Conservation (phyloP, 2,329 filamentous ascomycete genomes). For the Verticillium zaregamsianum region DNA sequence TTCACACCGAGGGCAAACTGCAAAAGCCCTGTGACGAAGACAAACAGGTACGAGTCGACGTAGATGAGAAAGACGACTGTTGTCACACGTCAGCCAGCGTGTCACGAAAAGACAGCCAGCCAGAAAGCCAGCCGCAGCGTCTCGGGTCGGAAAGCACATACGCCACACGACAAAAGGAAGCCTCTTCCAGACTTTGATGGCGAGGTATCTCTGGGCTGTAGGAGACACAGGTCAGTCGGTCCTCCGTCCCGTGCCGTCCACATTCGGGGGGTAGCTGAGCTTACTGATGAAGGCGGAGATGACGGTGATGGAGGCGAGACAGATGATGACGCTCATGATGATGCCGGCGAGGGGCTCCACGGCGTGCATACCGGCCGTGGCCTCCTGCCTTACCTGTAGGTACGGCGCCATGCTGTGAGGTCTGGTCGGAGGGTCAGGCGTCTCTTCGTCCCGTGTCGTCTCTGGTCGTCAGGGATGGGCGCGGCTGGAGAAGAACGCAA, state of each 20-base stretch:
- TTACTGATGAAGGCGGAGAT: slow-evolving; percentile 32
- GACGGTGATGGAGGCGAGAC: slow-evolving; percentile 27
- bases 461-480: background rate
- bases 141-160: slow-evolving; percentile 20
- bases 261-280: slow-evolving; percentile 6
- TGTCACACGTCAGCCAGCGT: background rate
- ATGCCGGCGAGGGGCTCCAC: slow-evolving; percentile 27
- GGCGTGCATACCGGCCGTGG: slow-evolving; percentile 2
- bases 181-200: slow-evolving; percentile 33
- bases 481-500: background rate
- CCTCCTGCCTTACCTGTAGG: background rate
- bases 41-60: slow-evolving; percentile 55
- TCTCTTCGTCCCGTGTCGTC: background rate
- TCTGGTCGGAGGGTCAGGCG: background rate
- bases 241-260: background rate
- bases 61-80: slow-evolving; percentile 59
- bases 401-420: slow-evolving; percentile 9
- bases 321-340: slow-evolving; percentile 29
- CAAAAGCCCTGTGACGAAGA: slow-evolving; percentile 52
- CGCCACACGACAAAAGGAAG: slow-evolving; percentile 39
- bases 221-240: background rate
- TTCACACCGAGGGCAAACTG: slow-evolving; percentile 55
- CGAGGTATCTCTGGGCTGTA: slow-evolving; percentile 31
- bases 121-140: background rate
- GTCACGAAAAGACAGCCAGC: background rate